phyloP scores from a whole-genome alignment of 1,284 basidiomycete species.

The Ganoderma resinaceum region DNA sequence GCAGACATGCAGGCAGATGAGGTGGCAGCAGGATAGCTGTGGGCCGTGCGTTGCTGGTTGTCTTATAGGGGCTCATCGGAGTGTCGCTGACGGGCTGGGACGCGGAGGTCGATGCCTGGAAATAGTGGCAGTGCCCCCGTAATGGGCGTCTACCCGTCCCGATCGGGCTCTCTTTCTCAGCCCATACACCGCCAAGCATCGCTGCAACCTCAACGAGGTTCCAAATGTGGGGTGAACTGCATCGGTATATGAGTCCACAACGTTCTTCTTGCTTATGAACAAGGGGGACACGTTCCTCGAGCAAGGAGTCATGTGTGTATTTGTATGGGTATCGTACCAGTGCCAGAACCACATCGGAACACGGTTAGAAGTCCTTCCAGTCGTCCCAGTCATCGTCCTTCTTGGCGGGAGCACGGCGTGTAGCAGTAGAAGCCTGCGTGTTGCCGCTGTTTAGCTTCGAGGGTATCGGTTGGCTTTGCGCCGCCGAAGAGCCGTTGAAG shows the following conservation, averaged over 20 bases:
- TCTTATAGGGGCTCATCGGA: neutral
- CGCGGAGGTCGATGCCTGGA: constrained; percentile 1
- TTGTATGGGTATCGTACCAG: constrained; percentile 10
- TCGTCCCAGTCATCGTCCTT: constrained; percentile 73
- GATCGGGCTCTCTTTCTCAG: neutral
- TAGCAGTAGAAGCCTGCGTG: constrained; percentile 30
- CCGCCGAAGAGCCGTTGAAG: constrained; percentile 45
- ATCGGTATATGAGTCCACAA: constrained; percentile 10
- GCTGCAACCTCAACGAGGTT: neutral
- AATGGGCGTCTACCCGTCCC: constrained; percentile 3
- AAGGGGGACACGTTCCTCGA: neutral
- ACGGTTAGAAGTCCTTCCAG: constrained; percentile 74
- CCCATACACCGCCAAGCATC: constrained; percentile 8
- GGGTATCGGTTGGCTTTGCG: constrained; percentile 15
- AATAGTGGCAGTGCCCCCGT: constrained; percentile 18
- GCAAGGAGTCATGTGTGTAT: constrained; percentile 20
- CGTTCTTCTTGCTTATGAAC: neutral
- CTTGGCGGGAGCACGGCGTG: constrained; percentile 38
- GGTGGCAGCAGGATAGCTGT: neutral
- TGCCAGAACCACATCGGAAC: constrained; percentile 11
- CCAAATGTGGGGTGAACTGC: constrained; percentile 2
- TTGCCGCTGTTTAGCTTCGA: constrained; percentile 1
- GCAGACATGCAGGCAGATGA: constrained; percentile 17
- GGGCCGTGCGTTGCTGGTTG: neutral
- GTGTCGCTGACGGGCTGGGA: constrained; percentile 13